phyloP scores from a whole-genome alignment of 1,284 basidiomycete species.

The Microbotryum violaceum region DNA sequence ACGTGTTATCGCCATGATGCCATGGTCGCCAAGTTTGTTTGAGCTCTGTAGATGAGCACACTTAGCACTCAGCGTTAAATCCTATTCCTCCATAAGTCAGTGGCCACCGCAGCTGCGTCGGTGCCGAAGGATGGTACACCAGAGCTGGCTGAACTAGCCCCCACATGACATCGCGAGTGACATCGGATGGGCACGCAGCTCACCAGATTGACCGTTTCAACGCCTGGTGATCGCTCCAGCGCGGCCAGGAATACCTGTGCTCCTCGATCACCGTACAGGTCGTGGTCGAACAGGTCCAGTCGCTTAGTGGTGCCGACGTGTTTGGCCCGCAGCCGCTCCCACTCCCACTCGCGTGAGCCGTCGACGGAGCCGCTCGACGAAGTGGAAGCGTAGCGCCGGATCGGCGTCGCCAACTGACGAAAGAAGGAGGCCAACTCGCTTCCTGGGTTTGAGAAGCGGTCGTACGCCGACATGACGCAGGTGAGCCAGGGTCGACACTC shows the following conservation, averaged over 20 bases:
- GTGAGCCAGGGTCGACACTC: too few relatives aligned
- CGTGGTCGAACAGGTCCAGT: slow-evolving; percentile 24
- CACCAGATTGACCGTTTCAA: slow-evolving; percentile 15
- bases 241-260: slow-evolving; percentile 11
- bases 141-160: too few relatives aligned
- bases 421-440: slow-evolving; percentile 19
- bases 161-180: not conserved
- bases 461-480: not conserved
- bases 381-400: not conserved
- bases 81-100: too few relatives aligned
- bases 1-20: slow-evolving; percentile 16
- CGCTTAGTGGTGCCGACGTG: slow-evolving; percentile 20
- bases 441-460: slow-evolving; percentile 4
- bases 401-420: slow-evolving; percentile 14
- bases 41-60: not conserved
- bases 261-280: slow-evolving; percentile 12
- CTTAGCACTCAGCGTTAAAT: too few relatives aligned
- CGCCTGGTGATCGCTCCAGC: slow-evolving; percentile 16
- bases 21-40: slow-evolving; percentile 22
- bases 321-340: slow-evolving; percentile 14
- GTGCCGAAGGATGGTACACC: too few relatives aligned
- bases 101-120: too few relatives aligned
- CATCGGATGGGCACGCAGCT: not conserved
- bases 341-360: slow-evolving; percentile 12
- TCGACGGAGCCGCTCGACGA: not conserved